Evolutionary conservation across 192 early-diverging fungal species (phyloP), one percentile per base, ranked within the genome.

Genomic region (Haplosporangium gracile): DNA sequence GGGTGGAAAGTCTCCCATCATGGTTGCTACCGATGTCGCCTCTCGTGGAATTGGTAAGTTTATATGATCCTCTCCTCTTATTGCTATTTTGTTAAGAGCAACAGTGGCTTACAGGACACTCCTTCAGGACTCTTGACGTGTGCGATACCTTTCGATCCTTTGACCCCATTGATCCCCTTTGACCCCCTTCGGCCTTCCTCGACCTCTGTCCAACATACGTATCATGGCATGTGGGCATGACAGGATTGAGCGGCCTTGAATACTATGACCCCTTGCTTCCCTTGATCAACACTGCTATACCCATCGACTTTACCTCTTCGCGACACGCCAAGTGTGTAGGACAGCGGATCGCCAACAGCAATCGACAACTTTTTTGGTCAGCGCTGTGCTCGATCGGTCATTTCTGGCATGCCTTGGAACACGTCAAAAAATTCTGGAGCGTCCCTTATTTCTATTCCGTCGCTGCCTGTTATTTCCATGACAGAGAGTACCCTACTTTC

Each of bases 11-110:
- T 93, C 91, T 49, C 97, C 97, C 26, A 95, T 99, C 75, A 95
- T 99, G 93, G 97, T 99, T 85, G 98, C 98, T 11, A 99, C 98
- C n/a, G 98, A 99, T 90, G 97, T 99, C 65, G 98, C 98, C 47
- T 95, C 96, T 80, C 95, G 98, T 91, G 98, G 98, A 82, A 93
- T 98, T 80, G 97, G 96, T 97, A 97, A 91, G 93, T 82, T 75
- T 22, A 53, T 36, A 45, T 74, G 20, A 55, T 70, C 5, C 45
- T 75, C 75, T 42, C 78, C 47, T 77, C 68, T 70, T 34, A 74
- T 82, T 38, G 60, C 60, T 55, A 76, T 20, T 51, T 18, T 16
- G 47, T 74, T 20, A 24, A 40, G 26, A 15, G 63, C 32, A 70
- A 32, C 29, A 15, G n/a, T 32, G 29, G 4, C 26, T 4, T 60